These are phyloP conservation scores for Ustilago bromivora DNA, from an alignment of 1,284 basidiomycete species.

Conservation along the genomic window DNA sequence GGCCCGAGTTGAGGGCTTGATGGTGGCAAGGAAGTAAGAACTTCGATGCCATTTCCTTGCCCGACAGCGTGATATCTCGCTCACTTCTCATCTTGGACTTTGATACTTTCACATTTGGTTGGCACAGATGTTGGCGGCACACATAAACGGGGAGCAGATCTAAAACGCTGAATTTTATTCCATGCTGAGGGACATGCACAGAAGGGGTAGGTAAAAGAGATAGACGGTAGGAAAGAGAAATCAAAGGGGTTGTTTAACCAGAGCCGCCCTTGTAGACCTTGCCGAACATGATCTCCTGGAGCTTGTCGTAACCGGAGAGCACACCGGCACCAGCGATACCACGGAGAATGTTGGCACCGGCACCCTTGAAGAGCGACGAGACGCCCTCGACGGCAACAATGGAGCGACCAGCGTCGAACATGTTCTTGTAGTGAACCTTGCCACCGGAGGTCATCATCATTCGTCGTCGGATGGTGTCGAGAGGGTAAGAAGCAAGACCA, in stretches of 20 bases:
- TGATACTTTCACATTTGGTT: not conserved
- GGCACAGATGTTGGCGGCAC: not conserved
- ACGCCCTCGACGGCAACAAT: slow-evolving; percentile 85
- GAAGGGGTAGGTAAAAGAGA: slow-evolving; percentile 16
- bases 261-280: slow-evolving; percentile 69
- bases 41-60: not conserved
- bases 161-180: slow-evolving; percentile 47
- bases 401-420: slow-evolving; percentile 79
- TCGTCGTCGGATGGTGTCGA: slow-evolving; percentile 70
- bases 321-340: slow-evolving; percentile 98
- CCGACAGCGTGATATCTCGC: not conserved
- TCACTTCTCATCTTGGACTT: not conserved
- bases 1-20: not conserved
- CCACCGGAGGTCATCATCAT: slow-evolving; percentile 70
- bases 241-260: slow-evolving; percentile 38
- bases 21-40: not conserved
- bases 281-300: slow-evolving; percentile 76
- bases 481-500: slow-evolving; percentile 70
- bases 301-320: slow-evolving; percentile 84
- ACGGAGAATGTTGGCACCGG: slow-evolving; percentile 97
- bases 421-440: slow-evolving; percentile 71
- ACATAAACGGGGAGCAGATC: slow-evolving; percentile 23
- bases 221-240: not conserved
- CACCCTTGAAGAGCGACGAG: slow-evolving; percentile 78
- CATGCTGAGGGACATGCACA: slow-evolving; percentile 28